A percentile compares a stretch with the other conserved stretches of the same genome.
Evolutionary conservation across 2,329 filamentous ascomycete species (phyloP).

Genomic region (Curvularia sp.): DNA sequence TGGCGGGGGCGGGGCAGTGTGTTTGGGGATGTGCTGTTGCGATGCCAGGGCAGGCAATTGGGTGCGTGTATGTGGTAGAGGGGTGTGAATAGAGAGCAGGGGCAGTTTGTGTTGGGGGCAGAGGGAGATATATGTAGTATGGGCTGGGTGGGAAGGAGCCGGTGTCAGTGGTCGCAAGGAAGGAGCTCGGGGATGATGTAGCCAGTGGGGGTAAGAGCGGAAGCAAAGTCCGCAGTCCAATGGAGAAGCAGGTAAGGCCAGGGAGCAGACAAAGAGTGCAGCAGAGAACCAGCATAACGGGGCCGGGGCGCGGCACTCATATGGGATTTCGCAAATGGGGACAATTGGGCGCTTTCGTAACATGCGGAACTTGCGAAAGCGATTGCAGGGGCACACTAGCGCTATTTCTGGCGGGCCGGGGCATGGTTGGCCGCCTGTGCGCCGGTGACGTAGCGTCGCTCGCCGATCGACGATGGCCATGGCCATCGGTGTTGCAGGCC

Average conservation of each 20-base stretch:
- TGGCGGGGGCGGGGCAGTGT: constrained; percentile 5
- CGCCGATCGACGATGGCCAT: constrained; percentile 11
- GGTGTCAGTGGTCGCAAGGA: background rate
- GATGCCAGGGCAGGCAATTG: too few relatives aligned
- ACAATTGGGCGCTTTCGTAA: constrained; percentile 14
- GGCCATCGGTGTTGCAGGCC: constrained; percentile 3
- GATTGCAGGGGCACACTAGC: constrained; percentile 11
- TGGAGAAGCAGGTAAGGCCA: background rate
- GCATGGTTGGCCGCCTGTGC: constrained; percentile 9
- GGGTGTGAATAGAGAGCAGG: background rate
- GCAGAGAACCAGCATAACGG: constrained; percentile 1
- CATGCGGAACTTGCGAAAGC: constrained; percentile 20
- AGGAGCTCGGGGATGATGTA: background rate
- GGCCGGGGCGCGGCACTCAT: constrained; percentile 2
- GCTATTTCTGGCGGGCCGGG: background rate
- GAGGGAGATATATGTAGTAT: background rate
- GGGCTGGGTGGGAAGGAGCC: background rate
- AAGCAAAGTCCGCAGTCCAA: background rate
- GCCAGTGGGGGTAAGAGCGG: background rate
- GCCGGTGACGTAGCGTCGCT: constrained; percentile 15
- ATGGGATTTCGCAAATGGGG: constrained; percentile 13
- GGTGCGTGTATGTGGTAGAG: too few relatives aligned
- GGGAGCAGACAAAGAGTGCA: background rate
- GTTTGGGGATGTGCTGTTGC: too few relatives aligned
- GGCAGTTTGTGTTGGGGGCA: background rate